These are phyloP conservation scores for Pseudoperonospora humuli DNA, from an alignment of 352 stramenopile species.

Conservation along the genomic window DNA sequence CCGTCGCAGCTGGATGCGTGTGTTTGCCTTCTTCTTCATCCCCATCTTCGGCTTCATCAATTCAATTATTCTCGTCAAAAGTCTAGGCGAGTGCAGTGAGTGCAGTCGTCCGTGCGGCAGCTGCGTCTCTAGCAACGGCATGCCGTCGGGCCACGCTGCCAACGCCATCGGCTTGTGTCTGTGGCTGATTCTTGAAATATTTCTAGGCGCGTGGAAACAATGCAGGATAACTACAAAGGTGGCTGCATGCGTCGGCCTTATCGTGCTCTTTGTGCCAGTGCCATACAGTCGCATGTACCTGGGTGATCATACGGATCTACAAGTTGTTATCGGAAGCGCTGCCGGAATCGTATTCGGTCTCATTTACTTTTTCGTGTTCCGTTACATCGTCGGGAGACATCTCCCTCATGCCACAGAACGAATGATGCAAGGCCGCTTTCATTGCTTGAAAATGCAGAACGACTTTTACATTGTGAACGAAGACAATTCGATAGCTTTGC, in stretches of 20 bases:
- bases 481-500: background rate
- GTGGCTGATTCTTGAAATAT: conserved; percentile 41
- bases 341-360: conserved; percentile 32
- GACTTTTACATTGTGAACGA: conserved; percentile 25
- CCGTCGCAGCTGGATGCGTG: conserved; percentile 33
- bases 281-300: conserved; percentile 56
- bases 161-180: conserved; percentile 43
- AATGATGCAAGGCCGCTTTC: conserved; percentile 21
- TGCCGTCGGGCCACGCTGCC: conserved; percentile 47
- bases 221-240: conserved; percentile 16
- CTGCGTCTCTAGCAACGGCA: conserved; percentile 37
- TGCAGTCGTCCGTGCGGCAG: conserved; percentile 41
- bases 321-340: conserved; percentile 33
- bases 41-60: conserved; percentile 41
- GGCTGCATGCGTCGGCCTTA: background rate
- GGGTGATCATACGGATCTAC: conserved; percentile 45
- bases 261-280: conserved; percentile 38
- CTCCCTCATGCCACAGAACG: conserved; percentile 18
- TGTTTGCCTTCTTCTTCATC: conserved; percentile 47
- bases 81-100: conserved; percentile 35
- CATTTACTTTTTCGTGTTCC: conserved; percentile 39
- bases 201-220: conserved; percentile 24
- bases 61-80: conserved; percentile 30
- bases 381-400: conserved; percentile 26
- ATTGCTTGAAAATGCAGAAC: conserved; percentile 29